Conservation (phyloP, 208 protist genomes). For the Acanthamoeba culbertsoni region DNA sequence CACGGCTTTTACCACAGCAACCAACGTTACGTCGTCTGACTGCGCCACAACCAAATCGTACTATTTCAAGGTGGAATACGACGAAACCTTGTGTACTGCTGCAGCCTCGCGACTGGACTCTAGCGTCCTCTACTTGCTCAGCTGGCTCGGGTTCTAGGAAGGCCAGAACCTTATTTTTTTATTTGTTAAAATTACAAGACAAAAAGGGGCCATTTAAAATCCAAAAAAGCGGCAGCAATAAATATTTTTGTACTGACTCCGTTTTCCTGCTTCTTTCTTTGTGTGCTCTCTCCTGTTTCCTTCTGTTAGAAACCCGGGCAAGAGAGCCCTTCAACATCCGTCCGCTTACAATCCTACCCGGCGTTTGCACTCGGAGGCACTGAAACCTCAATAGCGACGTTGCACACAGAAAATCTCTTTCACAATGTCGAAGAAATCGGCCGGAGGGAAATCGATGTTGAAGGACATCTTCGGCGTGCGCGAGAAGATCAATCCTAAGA, state of each 20-base stretch:
- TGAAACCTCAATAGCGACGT: background rate
- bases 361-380: background rate
- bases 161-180: background rate
- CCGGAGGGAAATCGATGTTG: background rate
- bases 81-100: background rate
- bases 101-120: background rate
- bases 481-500: background rate
- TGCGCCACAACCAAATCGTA: background rate
- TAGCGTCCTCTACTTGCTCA: background rate
- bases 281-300: background rate
- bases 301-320: background rate
- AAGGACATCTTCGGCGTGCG: background rate
- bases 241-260: background rate
- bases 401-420: background rate
- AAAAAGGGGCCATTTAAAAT: no score
- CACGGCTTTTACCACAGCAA: background rate
- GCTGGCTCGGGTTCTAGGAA: background rate
- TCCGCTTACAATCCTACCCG: background rate
- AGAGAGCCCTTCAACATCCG: background rate
- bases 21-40: background rate
- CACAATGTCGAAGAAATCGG: background rate
- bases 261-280: background rate
- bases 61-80: background rate
- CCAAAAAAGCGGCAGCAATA: background rate
- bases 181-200: no score